Conservation (phyloP, 177 flowering plant genomes). For the Vitis hybrid region DNA sequence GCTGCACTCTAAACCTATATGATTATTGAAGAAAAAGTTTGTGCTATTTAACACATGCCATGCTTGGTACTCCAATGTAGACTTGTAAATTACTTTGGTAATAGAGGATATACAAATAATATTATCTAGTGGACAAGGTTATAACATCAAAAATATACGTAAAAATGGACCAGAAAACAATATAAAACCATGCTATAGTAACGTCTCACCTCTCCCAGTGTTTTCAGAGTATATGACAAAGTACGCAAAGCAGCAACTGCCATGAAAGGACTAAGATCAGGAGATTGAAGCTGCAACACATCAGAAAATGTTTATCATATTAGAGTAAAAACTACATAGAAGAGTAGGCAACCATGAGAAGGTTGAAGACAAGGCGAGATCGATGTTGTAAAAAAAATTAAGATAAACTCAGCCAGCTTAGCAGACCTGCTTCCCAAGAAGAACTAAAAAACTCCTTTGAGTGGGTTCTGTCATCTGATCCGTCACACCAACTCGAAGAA, state of each 20-base stretch:
- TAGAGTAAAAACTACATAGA: slow-evolving; percentile 2
- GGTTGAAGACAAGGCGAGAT: not conserved
- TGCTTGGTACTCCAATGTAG: too few relatives aligned
- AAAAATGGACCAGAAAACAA: not conserved
- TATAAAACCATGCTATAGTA: not conserved
- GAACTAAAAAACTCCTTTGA: slow-evolving; percentile 77
- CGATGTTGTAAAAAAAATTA: not conserved
- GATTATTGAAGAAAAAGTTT: too few relatives aligned
- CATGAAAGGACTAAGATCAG: slow-evolving; percentile 67
- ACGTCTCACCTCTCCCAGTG: slow-evolving; percentile 80
- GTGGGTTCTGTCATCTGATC: slow-evolving; percentile 96
- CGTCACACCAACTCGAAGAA: slow-evolving; percentile 85
- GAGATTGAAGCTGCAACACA: slow-evolving; percentile 68
- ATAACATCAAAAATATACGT: not conserved
- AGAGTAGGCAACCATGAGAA: not conserved
- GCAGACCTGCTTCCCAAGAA: slow-evolving; percentile 82
- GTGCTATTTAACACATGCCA: too few relatives aligned
- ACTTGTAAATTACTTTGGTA: too few relatives aligned
- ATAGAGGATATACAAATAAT: not conserved
- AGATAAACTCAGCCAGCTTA: slow-evolving; percentile 1
- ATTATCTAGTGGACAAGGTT: not conserved
- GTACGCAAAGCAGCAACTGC: slow-evolving; percentile 76
- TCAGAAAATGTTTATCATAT: slow-evolving; percentile 2
- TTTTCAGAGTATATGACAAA: slow-evolving; percentile 67
- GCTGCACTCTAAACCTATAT: too few relatives aligned